A percentile compares a stretch with the other conserved stretches of the same genome.
These are phyloP conservation scores for Yamadazyma sp. DNA, from an alignment of 1,139 yeast species.

Conservation along the genomic window DNA sequence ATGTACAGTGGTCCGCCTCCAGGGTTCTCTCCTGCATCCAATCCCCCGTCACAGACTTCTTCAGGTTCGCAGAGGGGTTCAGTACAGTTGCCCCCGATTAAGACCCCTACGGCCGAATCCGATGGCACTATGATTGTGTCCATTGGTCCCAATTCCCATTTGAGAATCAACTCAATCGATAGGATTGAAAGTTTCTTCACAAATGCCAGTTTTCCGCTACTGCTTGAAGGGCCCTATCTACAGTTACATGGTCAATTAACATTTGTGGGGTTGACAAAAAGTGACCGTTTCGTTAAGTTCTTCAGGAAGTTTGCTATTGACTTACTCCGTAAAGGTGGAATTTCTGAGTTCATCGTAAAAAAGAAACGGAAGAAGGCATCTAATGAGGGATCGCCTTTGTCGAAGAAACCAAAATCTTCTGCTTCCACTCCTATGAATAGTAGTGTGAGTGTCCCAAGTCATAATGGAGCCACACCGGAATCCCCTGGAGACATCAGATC, in stretches of 20 bases:
- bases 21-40: constrained; percentile 1
- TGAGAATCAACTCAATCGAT: constrained; percentile 38
- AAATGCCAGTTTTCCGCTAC: constrained; percentile 38
- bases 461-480: neutral
- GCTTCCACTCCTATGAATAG: constrained; percentile 10
- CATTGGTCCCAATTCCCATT: constrained; percentile 39
- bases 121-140: constrained; percentile 26
- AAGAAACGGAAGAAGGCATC: constrained; percentile 13
- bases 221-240: constrained; percentile 40
- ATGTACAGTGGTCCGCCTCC: neutral
- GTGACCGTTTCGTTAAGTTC: constrained; percentile 42
- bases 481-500: constrained; percentile 1
- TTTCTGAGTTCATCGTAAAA: constrained; percentile 29
- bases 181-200: constrained; percentile 31
- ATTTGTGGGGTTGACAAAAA: constrained; percentile 43
- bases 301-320: constrained; percentile 38
- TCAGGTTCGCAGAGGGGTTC: constrained; percentile 3
- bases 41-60: constrained; percentile 3
- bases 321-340: constrained; percentile 37
- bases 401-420: constrained; percentile 9
- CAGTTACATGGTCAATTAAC: constrained; percentile 46
- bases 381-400: constrained; percentile 10
- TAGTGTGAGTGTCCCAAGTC: neutral
- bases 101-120: constrained; percentile 6
- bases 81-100: constrained; percentile 13